Evolutionary conservation across 257 asterid species (phyloP), one percentile per base, ranked within the genome.

Genomic region (Solanum lycopersicoides): DNA sequence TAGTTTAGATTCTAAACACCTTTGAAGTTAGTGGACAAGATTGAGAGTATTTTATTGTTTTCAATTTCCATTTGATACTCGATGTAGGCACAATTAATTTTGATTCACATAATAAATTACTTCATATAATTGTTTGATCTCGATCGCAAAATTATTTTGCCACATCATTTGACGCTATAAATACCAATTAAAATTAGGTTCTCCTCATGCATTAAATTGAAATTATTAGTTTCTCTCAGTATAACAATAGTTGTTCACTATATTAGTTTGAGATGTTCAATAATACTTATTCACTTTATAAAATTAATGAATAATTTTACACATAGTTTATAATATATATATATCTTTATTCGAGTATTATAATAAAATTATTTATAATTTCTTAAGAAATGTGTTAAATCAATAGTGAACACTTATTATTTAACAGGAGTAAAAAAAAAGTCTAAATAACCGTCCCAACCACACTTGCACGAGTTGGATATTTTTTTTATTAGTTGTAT

Each of bases 371-470:
- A 6, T 37, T 37, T 5, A 37, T 35, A 5, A 35, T 5, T 35
- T 35, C 5, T 1, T 35, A 0, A 5, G 6, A 35, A 5, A 1
- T 35, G 0, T 5, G 6, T 1, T 37, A 6, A 37, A 37, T 37
- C 1, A 37, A 6, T 37, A 37, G 6, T 6, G 0, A 1, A 37
- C 7, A 6, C 7, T 37, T 37, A 6, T 37, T 37, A 37, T 37
- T 37, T 1, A 37, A 37, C 39, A 1, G 7, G 0, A 37, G 7
- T 0, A 28, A 0, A 35, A 30, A 42, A 80, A 18, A 79, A 47
- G 42, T 80, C 30, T 28, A 30, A 80, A 80, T 47, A 80, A 47
- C 42, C 18, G 1, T 30, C 15, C 42, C 28, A 16, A 30, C 68
- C 11, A 80, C 44, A 28, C 7, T 4, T 47, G 85, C 85, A 47